These are phyloP conservation scores for Melocanna baccifera DNA, from an alignment of 176 grass and related monocot genomes.

Conservation along the genomic window DNA sequence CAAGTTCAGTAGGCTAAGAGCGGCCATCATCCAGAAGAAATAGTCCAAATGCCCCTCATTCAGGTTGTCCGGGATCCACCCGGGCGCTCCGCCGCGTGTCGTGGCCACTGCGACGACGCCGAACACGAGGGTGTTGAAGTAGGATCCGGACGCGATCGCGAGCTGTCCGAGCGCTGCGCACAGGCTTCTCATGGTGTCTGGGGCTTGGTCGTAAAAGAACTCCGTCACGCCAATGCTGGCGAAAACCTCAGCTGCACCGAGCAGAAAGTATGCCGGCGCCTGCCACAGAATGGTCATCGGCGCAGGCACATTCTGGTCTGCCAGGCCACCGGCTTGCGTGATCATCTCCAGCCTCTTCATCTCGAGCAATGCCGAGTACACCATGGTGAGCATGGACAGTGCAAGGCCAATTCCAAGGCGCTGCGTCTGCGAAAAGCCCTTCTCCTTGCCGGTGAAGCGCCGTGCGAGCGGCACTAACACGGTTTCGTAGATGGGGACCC, in stretches of 20 bases:
- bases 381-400: conserved; percentile 21
- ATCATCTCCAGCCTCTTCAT: background rate
- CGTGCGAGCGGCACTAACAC: conserved; percentile 23
- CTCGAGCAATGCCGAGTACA: conserved; percentile 35
- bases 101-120: conserved; percentile 3
- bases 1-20: background rate
- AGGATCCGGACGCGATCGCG: background rate
- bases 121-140: conserved; percentile 28
- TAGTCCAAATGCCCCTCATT: conserved; percentile 39
- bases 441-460: conserved; percentile 27
- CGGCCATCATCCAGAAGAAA: background rate
- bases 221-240: conserved; percentile 7
- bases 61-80: conserved; percentile 40
- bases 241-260: conserved; percentile 28
- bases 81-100: background rate
- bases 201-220: conserved; percentile 45
- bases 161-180: background rate
- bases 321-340: background rate
- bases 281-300: conserved; percentile 41
- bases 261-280: conserved; percentile 12
- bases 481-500: conserved; percentile 37
- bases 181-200: conserved; percentile 30
- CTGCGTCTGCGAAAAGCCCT: conserved; percentile 30
- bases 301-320: background rate
- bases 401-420: conserved; percentile 37